phyloP scores from a whole-genome alignment of 129 eudicot species.

The Centrapalus pauciflorus region DNA sequence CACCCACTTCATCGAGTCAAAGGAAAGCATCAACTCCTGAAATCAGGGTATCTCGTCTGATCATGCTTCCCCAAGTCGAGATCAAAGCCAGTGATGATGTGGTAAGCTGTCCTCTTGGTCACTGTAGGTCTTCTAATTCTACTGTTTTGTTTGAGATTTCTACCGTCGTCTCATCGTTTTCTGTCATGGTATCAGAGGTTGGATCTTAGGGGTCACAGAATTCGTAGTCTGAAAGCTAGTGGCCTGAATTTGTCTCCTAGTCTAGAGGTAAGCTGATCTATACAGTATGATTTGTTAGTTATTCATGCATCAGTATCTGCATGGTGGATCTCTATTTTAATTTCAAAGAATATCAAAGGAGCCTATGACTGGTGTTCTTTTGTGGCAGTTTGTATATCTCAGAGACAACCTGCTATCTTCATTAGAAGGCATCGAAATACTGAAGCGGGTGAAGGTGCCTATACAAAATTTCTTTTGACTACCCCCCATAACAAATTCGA shows the following conservation, averaged over 20 bases:
- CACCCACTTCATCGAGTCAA: constrained; percentile 52
- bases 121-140: neutral
- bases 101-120: constrained; percentile 35
- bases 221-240: constrained; percentile 60
- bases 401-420: constrained; percentile 89
- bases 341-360: neutral
- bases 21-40: constrained; percentile 59
- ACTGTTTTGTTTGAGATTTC: constrained; percentile 2
- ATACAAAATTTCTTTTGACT: neutral
- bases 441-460: constrained; percentile 89
- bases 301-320: neutral
- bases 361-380: constrained; percentile 16
- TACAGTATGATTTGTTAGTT: neutral
- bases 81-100: constrained; percentile 89
- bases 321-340: neutral
- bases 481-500: neutral
- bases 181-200: constrained; percentile 50
- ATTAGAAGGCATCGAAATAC: constrained; percentile 80
- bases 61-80: constrained; percentile 94
- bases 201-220: constrained; percentile 96
- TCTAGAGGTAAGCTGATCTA: constrained; percentile 63
- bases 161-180: neutral
- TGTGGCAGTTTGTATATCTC: constrained; percentile 91
- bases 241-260: constrained; percentile 78
- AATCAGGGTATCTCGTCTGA: constrained; percentile 70